Base-by-base conservation (phyloP, 2,329 filamentous ascomycete genomes). In the Fusarium lateritium region DNA sequence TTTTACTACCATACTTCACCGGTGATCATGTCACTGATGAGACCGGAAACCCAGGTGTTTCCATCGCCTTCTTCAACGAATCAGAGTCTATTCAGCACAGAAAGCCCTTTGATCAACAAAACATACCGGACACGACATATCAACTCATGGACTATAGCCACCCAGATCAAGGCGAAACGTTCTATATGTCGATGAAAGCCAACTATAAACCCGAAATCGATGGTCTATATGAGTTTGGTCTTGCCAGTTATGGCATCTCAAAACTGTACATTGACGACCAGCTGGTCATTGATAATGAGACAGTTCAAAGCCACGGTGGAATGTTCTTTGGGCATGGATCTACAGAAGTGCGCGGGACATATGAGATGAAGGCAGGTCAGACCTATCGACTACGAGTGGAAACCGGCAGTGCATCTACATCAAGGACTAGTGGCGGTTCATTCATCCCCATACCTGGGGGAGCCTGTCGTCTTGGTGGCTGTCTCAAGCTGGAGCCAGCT, bases 291-390 rank as follows among this genome's bases (percentile, higher is more conserved):
- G 74, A 77, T 2, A 77, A 79, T 28, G 70, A 72, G 2, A 74
- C 73, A 11, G 62, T 65, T 24, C 77, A 80, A 46, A 62, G 59
- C 3, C 71, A 71, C 22, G 79, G 75, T 9, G 78, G 76, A 3
- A 76, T 77, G 55, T 81, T 82, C 51, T 76, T 82, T 31, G 74
- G 76, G 1, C 74, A 73, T 19, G 79, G 79, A 2, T 78, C 78
- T 0, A 64, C 65, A 17, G 79, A 80, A 58, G 73, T 77, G 56
- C 71, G 67, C 11, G 73, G 72, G 0, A 42, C 19, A 11, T 57
- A 54, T 7, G 28, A 59, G 1, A 50, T 73, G 55, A 24, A 38
- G 2, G 34, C 58, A 6, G 51, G 45, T 5, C 26, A 57, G 7
- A 58, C 14, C 0, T 73, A 73, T 43, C 45, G 19, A 5, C 26